These are phyloP conservation scores for Dysphania ambrosioides DNA, from an alignment of 148 eudicot species.

Conservation along the genomic window DNA sequence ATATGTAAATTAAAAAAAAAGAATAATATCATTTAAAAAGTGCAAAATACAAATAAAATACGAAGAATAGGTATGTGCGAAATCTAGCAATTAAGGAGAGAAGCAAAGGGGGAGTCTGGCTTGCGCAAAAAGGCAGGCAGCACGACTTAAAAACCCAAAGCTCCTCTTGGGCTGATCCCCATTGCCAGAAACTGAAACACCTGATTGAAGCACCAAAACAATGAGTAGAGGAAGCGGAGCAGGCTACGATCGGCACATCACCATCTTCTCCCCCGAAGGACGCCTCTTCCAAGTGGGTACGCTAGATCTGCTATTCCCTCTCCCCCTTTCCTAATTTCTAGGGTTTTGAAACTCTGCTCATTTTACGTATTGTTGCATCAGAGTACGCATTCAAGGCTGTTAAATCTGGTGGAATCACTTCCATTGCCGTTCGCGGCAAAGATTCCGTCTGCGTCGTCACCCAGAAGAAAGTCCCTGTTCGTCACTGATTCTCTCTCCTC, in stretches of 20 bases:
- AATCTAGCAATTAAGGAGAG: no score
- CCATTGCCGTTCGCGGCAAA: slow-evolving; percentile 85
- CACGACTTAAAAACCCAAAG: not conserved
- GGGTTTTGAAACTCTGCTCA: slow-evolving; percentile 5
- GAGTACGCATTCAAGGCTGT: slow-evolving; percentile 96
- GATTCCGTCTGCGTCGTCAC: slow-evolving; percentile 96
- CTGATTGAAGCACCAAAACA: not conserved
- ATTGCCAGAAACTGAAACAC: not conserved
- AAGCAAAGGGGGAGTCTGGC: slow-evolving; percentile 2
- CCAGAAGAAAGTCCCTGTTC: slow-evolving; percentile 98
- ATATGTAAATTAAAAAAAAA: no score
- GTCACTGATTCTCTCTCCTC: no score
- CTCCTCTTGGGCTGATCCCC: not conserved
- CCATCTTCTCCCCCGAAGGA: slow-evolving; percentile 98
- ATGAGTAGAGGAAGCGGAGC: slow-evolving; percentile 98
- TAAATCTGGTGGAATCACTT: slow-evolving; percentile 76
- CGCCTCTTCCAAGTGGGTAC: slow-evolving; percentile 97
- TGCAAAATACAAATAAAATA: no score
- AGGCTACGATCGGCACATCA: slow-evolving; percentile 99
- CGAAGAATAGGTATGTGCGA: no score
- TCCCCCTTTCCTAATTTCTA: no score
- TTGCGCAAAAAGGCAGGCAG: slow-evolving; percentile 18
- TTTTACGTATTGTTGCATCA: slow-evolving; percentile 20
- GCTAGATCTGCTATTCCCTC: slow-evolving; percentile 11
- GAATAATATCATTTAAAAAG: no score